These are phyloP conservation scores for Aspergillus ochraceoroseus DNA, from an alignment of 2,329 filamentous ascomycete species.

Conservation along the genomic window DNA sequence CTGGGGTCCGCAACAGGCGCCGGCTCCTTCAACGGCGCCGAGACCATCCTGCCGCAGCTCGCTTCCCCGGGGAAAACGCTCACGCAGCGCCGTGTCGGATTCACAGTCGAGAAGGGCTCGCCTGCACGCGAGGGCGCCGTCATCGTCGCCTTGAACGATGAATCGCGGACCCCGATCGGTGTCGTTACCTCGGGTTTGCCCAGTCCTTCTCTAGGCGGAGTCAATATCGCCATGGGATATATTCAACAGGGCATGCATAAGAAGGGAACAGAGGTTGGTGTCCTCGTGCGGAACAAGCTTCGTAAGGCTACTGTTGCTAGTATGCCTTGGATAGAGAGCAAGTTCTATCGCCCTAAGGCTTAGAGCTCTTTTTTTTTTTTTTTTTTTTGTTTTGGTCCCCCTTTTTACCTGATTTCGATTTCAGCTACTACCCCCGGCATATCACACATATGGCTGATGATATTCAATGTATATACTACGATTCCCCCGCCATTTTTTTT, in stretches of 20 bases:
- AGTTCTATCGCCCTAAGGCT: slow-evolving; percentile 57
- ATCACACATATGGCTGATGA: slow-evolving; percentile 3
- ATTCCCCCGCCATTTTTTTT: slow-evolving; percentile 8
- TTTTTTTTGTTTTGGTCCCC: not conserved
- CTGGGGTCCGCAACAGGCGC: slow-evolving; percentile 47
- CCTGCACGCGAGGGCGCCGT: slow-evolving; percentile 85
- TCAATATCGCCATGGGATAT: slow-evolving; percentile 96
- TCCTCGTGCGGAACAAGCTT: slow-evolving; percentile 70
- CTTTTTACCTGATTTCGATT: not conserved
- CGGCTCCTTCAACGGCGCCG: slow-evolving; percentile 86
- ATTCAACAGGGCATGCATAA: slow-evolving; percentile 77
- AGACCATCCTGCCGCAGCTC: slow-evolving; percentile 71
- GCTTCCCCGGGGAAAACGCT: slow-evolving; percentile 53
- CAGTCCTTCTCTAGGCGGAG: slow-evolving; percentile 69
- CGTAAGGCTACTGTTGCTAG: slow-evolving; percentile 71
- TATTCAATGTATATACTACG: slow-evolving; percentile 8
- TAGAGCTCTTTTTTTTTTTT: slow-evolving; percentile 1
- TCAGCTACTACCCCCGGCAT: too few relatives aligned
- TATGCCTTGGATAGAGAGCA: slow-evolving; percentile 81
- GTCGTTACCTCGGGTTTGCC: slow-evolving; percentile 84
- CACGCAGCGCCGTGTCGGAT: slow-evolving; percentile 69
- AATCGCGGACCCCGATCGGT: slow-evolving; percentile 63
- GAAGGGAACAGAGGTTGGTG: slow-evolving; percentile 71
- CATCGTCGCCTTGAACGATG: slow-evolving; percentile 57
- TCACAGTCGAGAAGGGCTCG: slow-evolving; percentile 71